Evolutionary conservation across 176 grass and related monocot species (phyloP), one percentile per base, ranked within the genome.

Genomic region (Dendrocalamus sinicus): DNA sequence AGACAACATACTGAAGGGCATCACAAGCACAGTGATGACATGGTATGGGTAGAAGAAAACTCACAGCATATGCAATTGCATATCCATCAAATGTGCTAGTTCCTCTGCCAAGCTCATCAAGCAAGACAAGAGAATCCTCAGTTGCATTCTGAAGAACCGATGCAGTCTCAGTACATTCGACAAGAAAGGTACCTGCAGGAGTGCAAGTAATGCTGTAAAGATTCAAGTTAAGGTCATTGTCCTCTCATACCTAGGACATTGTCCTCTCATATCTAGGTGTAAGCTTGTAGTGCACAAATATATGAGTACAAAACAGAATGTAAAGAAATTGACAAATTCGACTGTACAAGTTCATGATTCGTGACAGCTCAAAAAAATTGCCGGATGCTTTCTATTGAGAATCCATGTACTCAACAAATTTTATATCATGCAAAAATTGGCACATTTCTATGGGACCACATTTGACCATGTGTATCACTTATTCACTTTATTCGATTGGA

Each of bases 51-150:
- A 59, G 9, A 66, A 59, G 22, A 82, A 75, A 53, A 85, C 89
- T 91, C 81, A 95, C 96, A 82, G 91, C 91, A 86, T 98, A 98
- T 43, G 96, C 96, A 84, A 98, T 98, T 37, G 96, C 93, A 78
- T 98, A 98, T 80, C 96, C 96, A 86, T 98, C 96, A 70, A 98
- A 98, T 53, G 96, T 98, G 85, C 96, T 98, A 45, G 96, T 98
- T 88, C 96, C 96, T 90, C 96, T 89, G 67, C 96, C 96, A 90
- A 98, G 93, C 61, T 98, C 96, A 74, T 98, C 96, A 84, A 98
- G 93, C 74, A 98, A 95, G 16, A 98, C 95, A 54, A 98, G 93
- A 78, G 96, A 98, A 90, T 98, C 89, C 89, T 87, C 85, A 61
- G 96, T 98, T 35, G 93, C 93, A 24, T 98, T 98, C 78, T 82